Conservation (phyloP, 2,329 filamentous ascomycete genomes). For the Xylariaceae sp. region DNA sequence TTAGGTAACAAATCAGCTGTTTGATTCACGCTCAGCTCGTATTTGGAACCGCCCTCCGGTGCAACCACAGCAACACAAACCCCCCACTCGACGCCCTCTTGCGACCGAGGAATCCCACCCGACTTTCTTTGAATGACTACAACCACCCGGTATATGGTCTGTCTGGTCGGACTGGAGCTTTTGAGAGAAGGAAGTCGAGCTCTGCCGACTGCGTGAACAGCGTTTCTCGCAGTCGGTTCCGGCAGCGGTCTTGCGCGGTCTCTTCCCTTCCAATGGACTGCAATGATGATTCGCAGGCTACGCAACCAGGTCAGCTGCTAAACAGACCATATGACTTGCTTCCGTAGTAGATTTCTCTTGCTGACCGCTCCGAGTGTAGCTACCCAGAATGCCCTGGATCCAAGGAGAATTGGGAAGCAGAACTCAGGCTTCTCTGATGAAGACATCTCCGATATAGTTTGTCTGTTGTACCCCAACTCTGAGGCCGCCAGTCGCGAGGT, state of each 20-base stretch:
- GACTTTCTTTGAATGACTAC: constrained; percentile 19
- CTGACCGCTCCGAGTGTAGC: constrained; percentile 44
- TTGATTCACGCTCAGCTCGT: constrained; percentile 17
- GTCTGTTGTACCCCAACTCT: constrained; percentile 81
- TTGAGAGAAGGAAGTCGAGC: constrained; percentile 8
- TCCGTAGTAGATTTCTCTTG: constrained; percentile 1
- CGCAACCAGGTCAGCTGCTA: constrained; percentile 35
- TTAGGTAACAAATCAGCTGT: constrained; percentile 3
- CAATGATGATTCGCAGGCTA: constrained; percentile 36
- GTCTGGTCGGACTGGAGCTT: constrained; percentile 11
- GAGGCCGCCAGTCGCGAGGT: constrained; percentile 73
- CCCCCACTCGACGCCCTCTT: background rate
- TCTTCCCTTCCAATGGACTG: constrained; percentile 33
- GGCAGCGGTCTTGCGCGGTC: constrained; percentile 1
- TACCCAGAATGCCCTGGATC: constrained; percentile 81
- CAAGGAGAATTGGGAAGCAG: constrained; percentile 75
- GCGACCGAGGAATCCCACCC: constrained; percentile 1
- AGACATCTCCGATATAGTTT: constrained; percentile 86
- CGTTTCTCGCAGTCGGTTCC: constrained; percentile 31
- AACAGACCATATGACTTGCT: background rate
- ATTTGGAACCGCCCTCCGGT: constrained; percentile 14
- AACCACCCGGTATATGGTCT: constrained; percentile 2
- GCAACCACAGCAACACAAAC: constrained; percentile 18
- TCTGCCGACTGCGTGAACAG: constrained; percentile 30
- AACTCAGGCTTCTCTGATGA: constrained; percentile 81